Base-by-base conservation (phyloP, 805 yeast genomes). In the Suhomyces pyralidae region DNA sequence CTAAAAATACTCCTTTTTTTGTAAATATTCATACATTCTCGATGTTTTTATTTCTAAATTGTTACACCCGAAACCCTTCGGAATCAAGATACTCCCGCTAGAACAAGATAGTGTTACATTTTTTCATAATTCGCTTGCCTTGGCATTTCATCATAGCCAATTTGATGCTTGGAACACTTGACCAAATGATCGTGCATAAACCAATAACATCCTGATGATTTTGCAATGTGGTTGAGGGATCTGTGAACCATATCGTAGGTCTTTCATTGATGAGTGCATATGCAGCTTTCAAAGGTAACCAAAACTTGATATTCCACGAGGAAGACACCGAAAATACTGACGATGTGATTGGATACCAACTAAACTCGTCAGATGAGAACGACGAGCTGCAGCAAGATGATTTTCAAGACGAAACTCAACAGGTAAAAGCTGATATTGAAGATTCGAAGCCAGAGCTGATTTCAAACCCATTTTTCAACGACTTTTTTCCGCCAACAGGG, bases 221-320 rank as follows among this genome's bases (percentile, higher is more conserved):
- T 38, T 38, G 42, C 42, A 38, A 19, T 38, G 10, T 20, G 40
- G 22, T 32, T 32, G 17, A n/a, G 36, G 9, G 17, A 32, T 32
- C 7, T 32, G 36, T 5, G 17, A 6, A n/a, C 2, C 36, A 7
- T 7, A 32, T n/a, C 17, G 8, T 5, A 30, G 14, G 15, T n/a
- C 36, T 32, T 32, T 46, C 19, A 30, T 43, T 38, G 38, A 69
- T 69, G 73, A 69, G 73, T 60, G 73, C 73, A 15, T 69, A 63
- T 57, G 70, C 71, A 24, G 73, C 73, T 7, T 55, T 67, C 34
- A 57, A 60, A 46, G 62, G 55, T 32, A 62, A 58, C 5, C 49
- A 48, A 7, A 50, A 53, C 12, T 54, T 56, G 28, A 42, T 58
- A 10, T 52, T 56, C 24, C 48, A 50, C 43, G 58, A 53, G 42